Base-by-base conservation (phyloP, 2,329 filamentous ascomycete genomes). In the Hymenotorrendiella dingleyae region DNA sequence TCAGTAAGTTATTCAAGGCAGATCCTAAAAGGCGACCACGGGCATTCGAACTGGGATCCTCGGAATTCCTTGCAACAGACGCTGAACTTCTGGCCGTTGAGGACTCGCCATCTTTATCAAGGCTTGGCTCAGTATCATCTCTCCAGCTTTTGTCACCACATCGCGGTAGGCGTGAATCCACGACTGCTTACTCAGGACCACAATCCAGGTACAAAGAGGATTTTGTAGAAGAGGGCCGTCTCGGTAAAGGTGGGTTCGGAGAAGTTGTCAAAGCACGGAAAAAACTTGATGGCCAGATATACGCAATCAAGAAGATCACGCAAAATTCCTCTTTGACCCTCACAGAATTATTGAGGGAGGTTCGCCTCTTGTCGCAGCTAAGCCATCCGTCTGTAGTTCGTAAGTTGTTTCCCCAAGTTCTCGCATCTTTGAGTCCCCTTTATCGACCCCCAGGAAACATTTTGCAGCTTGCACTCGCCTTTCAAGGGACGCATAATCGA, bases 241-340 rank as follows among this genome's bases (percentile, higher is more conserved):
- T 98, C 10, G 93, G 93, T 3, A 94, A 91, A 62, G 93, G 93
- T 32, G 93, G 91, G 0, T 98, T 95, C 65, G 93, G 93, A 4
- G 88, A 96, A 65, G 93, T 98, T 17, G 88, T 97, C 42, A 94
- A 95, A 62, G 91, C 91, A 3, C 79, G 91, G 23, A 94, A 95
- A 64, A 95, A 93, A 66, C 78, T 96, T 4, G 93, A 97, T 61
- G 87, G 87, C 1, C 86, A 90, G 45, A 83, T 94, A 32, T 98
- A 97, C 64, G 93, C 93, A 14, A 86, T 98, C 61, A 98, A 98
- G 64, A 96, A 97, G 62, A 93, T 98, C 48, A 87, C 82, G 1
- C 86, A 93, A 54, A 82, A 83, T 39, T 87, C 87, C 1, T 77
- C 84, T 20, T 75, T 82, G 45, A 86, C 85, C 45, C 70, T 97